These are phyloP conservation scores for Ensete ventricosum DNA, from an alignment of 176 grass and related monocot species.

Conservation along the genomic window DNA sequence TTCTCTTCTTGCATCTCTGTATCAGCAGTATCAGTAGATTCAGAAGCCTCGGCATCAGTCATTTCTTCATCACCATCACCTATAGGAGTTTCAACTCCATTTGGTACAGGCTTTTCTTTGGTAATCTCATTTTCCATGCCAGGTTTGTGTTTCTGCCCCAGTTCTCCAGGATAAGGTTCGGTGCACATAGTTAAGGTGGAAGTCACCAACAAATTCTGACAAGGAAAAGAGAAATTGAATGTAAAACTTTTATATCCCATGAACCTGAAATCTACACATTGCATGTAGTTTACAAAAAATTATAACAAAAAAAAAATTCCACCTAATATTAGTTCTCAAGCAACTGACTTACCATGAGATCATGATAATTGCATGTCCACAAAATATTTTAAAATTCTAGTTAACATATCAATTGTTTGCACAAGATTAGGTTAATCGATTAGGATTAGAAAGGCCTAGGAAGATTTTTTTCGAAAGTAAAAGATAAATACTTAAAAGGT, in stretches of 20 bases:
- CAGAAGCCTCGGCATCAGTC: slow-evolving; percentile 54
- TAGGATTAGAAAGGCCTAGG: no score
- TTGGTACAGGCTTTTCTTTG: slow-evolving; percentile 29
- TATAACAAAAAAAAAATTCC: background rate
- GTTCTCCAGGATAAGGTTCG: slow-evolving; percentile 50
- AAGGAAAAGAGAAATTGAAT: slow-evolving; percentile 16
- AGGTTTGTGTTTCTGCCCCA: slow-evolving; percentile 22
- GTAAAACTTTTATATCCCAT: background rate
- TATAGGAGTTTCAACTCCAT: slow-evolving; percentile 38
- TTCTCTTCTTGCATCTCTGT: slow-evolving; percentile 64
- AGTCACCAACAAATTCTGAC: slow-evolving; percentile 84
- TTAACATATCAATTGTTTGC: no score
- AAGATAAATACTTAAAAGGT: no score
- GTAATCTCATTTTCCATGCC: slow-evolving; percentile 21
- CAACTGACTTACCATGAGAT: no score
- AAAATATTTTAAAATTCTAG: no score
- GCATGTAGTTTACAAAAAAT: background rate
- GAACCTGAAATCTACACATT: no score
- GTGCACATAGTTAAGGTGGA: slow-evolving; percentile 65
- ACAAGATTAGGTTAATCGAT: no score
- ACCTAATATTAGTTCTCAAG: no score
- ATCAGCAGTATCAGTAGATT: slow-evolving; percentile 13
- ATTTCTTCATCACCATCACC: slow-evolving; percentile 76
- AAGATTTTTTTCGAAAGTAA: no score
- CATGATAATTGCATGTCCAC: no score